A percentile compares a stretch with the other conserved stretches of the same genome.
Conservation (phyloP, 225 moss, liverwort and hornwort genomes). For the Polytrichum commune region DNA sequence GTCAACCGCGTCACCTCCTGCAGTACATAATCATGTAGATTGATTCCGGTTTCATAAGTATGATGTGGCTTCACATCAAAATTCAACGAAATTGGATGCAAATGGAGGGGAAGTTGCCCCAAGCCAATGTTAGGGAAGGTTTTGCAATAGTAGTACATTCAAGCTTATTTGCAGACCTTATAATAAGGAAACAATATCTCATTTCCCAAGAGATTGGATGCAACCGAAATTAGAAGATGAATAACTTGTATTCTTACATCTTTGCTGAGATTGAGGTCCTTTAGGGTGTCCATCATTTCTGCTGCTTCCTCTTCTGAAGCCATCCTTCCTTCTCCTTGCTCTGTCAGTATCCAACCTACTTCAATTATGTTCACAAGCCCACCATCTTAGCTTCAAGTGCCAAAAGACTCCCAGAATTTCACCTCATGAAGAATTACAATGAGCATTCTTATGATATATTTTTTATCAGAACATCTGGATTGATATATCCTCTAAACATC, state of each 20-base stretch:
- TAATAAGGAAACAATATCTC: background rate
- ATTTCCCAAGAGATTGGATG: background rate
- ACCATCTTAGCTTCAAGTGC: no score
- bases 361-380: no score
- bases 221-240: background rate
- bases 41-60: background rate
- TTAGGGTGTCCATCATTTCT: constrained; percentile 6
- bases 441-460: no score
- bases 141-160: background rate
- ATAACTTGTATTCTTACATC: background rate
- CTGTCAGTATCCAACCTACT: background rate
- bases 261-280: constrained; percentile 9
- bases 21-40: background rate
- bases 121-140: background rate
- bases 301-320: background rate
- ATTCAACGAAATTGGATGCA: background rate
- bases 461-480: no score
- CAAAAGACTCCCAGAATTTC: no score
- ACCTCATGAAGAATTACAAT: no score
- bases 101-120: background rate
- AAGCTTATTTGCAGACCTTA: background rate
- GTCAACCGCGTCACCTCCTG: constrained; percentile 57
- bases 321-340: background rate
- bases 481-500: no score
- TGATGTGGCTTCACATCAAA: background rate